Base-by-base conservation (phyloP, 1,284 basidiomycete genomes). In the Trichosporon ovoides region DNA sequence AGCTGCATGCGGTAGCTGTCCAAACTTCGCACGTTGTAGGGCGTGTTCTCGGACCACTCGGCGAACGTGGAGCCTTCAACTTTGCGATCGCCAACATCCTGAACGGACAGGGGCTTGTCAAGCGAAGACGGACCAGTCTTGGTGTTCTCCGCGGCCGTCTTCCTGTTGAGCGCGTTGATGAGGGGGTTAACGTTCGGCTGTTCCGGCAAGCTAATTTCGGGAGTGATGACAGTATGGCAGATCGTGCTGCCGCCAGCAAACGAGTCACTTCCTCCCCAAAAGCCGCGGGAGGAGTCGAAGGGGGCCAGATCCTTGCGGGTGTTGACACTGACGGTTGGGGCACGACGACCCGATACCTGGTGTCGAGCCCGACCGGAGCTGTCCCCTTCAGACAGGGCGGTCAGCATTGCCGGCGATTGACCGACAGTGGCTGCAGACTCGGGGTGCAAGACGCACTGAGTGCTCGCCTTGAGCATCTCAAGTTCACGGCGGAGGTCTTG, bases 1-100 rank as follows among this genome's bases (percentile, higher is more conserved):
- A 92, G 80, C 66, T 92, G 90, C 87, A 90, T 89, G 35, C 90
- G 83, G 67, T 83, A 91, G 73, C 84, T 82, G 77, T 93, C 90
- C 69, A 91, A 80, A 9, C 83, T 85, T 80, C 89, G 89, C 79
- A 90, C 83, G 6, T 86, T 88, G 77, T 91, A 91, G 4, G 86
- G 83, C 65, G 88, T 89, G 61, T 81, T 74, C 63, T 90, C 88
- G 36, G 86, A 66, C 74, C 77, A 79, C 18, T 73, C 66, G 38
- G 70, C 80, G 73, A 89, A 91, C 4, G 83, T 79, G 55, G 87
- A 85, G 3, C 53, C 53, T 69, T 87, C 87, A 18, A 81, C 78
- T 52, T 75, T 76, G 33, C 70, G 75, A 66, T 65, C 70, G 57
- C 68, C 75, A 59, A 56, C 66, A 57, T 53, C 54, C 58, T 54